These are phyloP conservation scores for Ceratobasidium sp. DNA, from an alignment of 1,284 basidiomycete genomes.

Conservation along the genomic window DNA sequence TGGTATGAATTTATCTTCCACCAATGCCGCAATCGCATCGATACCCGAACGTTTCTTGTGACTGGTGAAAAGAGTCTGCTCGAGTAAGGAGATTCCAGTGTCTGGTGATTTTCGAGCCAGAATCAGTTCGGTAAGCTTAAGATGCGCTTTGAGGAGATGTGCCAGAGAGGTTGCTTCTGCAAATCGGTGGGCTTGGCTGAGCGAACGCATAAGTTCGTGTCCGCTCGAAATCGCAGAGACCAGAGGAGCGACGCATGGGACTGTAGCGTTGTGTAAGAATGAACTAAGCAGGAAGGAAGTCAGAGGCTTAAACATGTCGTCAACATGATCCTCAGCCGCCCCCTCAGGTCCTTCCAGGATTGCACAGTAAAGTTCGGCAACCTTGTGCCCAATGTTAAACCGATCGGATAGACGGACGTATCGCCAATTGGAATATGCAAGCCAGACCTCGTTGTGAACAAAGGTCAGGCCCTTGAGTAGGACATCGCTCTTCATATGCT, in stretches of 20 bases:
- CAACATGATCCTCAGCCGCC: not conserved
- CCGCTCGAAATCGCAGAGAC: conserved; percentile 73
- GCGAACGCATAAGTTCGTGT: conserved; percentile 64
- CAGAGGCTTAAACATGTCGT: conserved; percentile 28
- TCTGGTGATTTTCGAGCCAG: conserved; percentile 66
- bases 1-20: conserved; percentile 69
- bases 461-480: conserved; percentile 79
- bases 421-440: conserved; percentile 83
- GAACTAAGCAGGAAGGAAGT: conserved; percentile 67
- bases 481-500: conserved; percentile 82
- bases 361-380: conserved; percentile 71
- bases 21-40: conserved; percentile 70
- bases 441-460: conserved; percentile 86
- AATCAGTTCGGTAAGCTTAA: conserved; percentile 69
- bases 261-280: conserved; percentile 74
- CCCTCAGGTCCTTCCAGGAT: conserved; percentile 58
- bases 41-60: conserved; percentile 65
- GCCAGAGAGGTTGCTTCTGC: conserved; percentile 76
- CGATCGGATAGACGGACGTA: conserved; percentile 79
- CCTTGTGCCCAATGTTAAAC: conserved; percentile 78
- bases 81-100: conserved; percentile 68
- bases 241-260: conserved; percentile 78
- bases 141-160: conserved; percentile 71
- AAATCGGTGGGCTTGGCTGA: conserved; percentile 71
- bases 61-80: conserved; percentile 74